Base-by-base conservation (phyloP, 331 rosid species). In the Malus hybrid region DNA sequence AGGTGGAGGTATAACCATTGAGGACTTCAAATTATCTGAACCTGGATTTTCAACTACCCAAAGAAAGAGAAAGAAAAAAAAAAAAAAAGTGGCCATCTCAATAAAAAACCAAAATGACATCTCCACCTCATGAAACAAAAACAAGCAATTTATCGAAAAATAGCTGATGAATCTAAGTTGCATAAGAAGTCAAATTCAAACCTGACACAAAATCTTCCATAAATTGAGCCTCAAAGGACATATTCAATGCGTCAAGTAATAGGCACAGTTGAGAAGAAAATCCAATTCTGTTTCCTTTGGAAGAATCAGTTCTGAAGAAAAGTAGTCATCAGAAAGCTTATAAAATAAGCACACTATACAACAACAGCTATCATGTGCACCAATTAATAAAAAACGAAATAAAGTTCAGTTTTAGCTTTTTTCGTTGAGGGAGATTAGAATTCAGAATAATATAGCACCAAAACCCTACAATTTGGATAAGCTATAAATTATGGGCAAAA, bases 131-230 rank as follows among this genome's bases (percentile, higher is more conserved):
- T 28, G 65, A 66, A 46, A 68, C 75, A 62, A 61, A 60, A 67
- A 68, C 68, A 76, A 48, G 73, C 65, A 70, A 77, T 82, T 75
- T 59, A 65, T 79, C 69, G 50, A 27, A 79, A 78, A 72, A 18
- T 50, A 76, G 76, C 46, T 79, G 32, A 64, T 46, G 42, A 55
- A 34, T 13, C 7, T 22, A 63, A 27, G 34, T 60, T 60, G 46
- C n/a, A 46, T 18, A 33, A 14, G 19, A 60, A 76, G 65, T 31
- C 42, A 64, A 69, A 56, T 74, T 67, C 81, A 9, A 81, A 92
- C 99, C 97, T 90, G 99, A 94, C 75, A 90, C 91, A 83, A 94
- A 94, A 87, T 94, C 97, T 87, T 94, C 97, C 78, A 94, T 76
- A 85, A 94, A 94, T 42, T 86, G 92, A 77, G 96, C 99, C 81